Evolutionary conservation across 2,329 filamentous ascomycete species (phyloP).

Genomic region (Aspergillus sp.): DNA sequence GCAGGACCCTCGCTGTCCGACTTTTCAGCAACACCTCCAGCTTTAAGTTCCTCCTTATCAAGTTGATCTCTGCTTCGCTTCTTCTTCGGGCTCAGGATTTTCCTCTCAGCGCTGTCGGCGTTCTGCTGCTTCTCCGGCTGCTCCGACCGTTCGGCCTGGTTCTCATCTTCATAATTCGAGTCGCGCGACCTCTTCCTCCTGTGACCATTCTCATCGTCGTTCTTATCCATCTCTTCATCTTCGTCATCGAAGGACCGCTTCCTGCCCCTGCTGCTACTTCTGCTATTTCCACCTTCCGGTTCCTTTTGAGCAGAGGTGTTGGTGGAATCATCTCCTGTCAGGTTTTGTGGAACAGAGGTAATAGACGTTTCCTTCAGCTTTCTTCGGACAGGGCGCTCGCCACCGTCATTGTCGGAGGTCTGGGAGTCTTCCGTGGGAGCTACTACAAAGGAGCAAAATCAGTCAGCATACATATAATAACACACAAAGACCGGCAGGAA

Average conservation of each 20-base stretch:
- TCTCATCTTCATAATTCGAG: conserved; percentile 27
- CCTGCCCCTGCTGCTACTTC: conserved; percentile 19
- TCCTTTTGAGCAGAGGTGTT: conserved; percentile 5
- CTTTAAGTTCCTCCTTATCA: conserved; percentile 28
- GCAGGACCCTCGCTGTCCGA: conserved; percentile 10
- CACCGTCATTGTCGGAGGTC: conserved; percentile 35
- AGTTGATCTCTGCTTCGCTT: conserved; percentile 41
- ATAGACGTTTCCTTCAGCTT: conserved; percentile 61
- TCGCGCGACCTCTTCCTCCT: conserved; percentile 42
- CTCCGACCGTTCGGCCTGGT: not conserved
- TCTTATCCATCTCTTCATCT: conserved; percentile 14
- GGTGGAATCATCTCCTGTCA: conserved; percentile 6
- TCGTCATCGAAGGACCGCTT: conserved; percentile 35
- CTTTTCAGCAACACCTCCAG: conserved; percentile 10
- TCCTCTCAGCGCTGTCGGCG: conserved; percentile 14
- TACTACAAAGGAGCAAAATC: conserved; percentile 6
- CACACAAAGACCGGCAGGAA: too few species aligned
- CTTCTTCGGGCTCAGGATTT: conserved; percentile 34
- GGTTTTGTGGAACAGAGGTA: conserved; percentile 29
- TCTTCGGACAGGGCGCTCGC: conserved; percentile 56
- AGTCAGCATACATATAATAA: too few species aligned
- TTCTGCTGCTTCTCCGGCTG: conserved; percentile 4
- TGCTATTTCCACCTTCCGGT: conserved; percentile 10
- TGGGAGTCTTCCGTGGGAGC: conserved; percentile 23
- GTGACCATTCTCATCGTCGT: conserved; percentile 23